phyloP scores from a whole-genome alignment of 768 basidiomycete species.

The Termitomyces sp. region DNA sequence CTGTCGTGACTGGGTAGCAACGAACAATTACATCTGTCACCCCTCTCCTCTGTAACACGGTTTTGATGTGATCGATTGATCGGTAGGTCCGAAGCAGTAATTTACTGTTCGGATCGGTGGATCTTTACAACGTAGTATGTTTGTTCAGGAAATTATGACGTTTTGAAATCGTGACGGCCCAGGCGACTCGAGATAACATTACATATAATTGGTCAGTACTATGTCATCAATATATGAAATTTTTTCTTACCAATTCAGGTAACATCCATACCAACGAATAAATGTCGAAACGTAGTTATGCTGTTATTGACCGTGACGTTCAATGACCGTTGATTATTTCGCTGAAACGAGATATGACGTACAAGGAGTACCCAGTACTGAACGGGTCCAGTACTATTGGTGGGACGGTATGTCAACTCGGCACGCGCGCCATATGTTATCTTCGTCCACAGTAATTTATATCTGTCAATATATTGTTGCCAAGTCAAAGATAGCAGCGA shows the following conservation, averaged over 20 bases:
- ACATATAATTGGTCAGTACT: too few species aligned
- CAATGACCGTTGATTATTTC: neutral
- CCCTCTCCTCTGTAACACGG: neutral
- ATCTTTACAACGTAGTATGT: too few species aligned
- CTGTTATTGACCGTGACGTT: neutral
- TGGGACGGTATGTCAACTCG: neutral
- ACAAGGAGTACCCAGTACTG: neutral
- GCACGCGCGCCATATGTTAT: neutral
- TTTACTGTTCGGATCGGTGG: too few species aligned
- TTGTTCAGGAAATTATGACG: neutral
- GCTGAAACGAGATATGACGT: neutral
- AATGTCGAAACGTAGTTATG: neutral
- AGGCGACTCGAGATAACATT: too few species aligned
- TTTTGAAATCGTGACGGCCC: too few species aligned
- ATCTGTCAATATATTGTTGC: neutral
- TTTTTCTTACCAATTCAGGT: neutral
- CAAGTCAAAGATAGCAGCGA: neutral
- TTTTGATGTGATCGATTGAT: conserved; percentile 1
- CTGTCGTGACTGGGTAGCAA: conserved; percentile 9
- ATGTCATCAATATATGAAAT: too few species aligned
- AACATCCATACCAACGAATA: neutral
- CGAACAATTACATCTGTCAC: conserved; percentile 12
- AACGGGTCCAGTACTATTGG: neutral
- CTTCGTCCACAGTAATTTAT: neutral
- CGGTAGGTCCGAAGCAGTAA: neutral